Percentiles rank a stretch among this genome's conserved stretches.
These are phyloP conservation scores for Teunomyces lycoperdinae DNA, from an alignment of 805 yeast genomes.

Conservation along the genomic window DNA sequence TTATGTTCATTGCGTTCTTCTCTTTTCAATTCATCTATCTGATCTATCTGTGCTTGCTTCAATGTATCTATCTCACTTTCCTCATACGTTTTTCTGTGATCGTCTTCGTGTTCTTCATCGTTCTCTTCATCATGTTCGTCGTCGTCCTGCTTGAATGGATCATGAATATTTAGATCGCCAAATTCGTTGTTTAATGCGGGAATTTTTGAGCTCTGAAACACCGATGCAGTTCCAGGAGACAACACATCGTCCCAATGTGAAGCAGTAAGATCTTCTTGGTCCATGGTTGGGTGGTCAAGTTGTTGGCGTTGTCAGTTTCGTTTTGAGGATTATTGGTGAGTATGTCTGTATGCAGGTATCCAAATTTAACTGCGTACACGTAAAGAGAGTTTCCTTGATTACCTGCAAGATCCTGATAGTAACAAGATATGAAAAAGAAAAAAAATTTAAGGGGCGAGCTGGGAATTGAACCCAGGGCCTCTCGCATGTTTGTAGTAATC, in stretches of 20 bases:
- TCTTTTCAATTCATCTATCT: constrained; percentile 29
- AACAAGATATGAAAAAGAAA: constrained; percentile 4
- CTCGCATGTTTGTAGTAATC: constrained; percentile 38
- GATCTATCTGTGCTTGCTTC: constrained; percentile 10
- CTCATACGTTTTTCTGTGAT: background rate
- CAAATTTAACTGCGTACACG: too few relatives aligned
- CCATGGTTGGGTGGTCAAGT: constrained; percentile 23
- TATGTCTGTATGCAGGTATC: background rate
- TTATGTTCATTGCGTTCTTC: constrained; percentile 32
- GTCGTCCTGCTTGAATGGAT: constrained; percentile 8
- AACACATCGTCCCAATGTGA: constrained; percentile 63
- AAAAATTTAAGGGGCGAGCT: constrained; percentile 34
- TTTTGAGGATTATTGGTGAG: background rate
- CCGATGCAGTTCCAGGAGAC: constrained; percentile 24
- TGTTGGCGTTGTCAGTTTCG: background rate
- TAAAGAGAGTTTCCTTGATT: too few relatives aligned
- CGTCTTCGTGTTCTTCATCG: constrained; percentile 1
- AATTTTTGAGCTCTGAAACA: background rate
- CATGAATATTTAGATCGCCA: constrained; percentile 5
- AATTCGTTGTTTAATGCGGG: constrained; percentile 6
- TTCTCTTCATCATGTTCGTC: constrained; percentile 15
- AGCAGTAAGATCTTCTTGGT: constrained; percentile 49
- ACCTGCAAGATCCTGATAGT: too few relatives aligned
- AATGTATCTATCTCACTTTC: background rate
- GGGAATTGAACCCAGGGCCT: constrained; percentile 66